Evolutionary conservation across 2,329 filamentous ascomycete species (phyloP).

Genomic region (Aspergillus oerlinghausenensis): DNA sequence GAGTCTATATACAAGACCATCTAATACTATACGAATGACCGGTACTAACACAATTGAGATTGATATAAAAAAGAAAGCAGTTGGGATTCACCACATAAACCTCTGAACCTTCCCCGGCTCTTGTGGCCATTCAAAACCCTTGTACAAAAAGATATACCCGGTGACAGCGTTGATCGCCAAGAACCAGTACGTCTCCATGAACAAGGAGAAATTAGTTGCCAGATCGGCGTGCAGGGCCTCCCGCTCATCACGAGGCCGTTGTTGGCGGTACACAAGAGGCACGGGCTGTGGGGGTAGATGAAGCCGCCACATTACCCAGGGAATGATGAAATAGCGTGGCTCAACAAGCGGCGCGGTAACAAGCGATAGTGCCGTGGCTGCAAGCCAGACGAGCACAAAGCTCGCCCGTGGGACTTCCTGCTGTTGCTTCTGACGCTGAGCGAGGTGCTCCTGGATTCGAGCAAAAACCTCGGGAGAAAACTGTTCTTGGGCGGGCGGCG

Average conservation of each 20-base stretch:
- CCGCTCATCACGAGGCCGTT: constrained; percentile 17
- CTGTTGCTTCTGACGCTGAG: constrained; percentile 26
- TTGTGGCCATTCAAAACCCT: constrained; percentile 23
- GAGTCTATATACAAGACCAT: background rate
- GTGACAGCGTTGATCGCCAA: constrained; percentile 40
- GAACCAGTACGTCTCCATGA: constrained; percentile 56
- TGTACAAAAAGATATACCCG: constrained; percentile 20
- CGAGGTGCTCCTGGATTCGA: constrained; percentile 26
- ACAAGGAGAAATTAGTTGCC: constrained; percentile 25
- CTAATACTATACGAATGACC: background rate
- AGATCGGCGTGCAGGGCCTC: constrained; percentile 24
- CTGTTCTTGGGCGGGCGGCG: constrained; percentile 11
- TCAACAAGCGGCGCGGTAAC: constrained; percentile 89
- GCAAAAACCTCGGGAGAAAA: constrained; percentile 26
- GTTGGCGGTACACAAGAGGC: constrained; percentile 25
- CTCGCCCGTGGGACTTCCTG: constrained; percentile 37
- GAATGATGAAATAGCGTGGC: constrained; percentile 91
- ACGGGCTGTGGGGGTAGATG: constrained; percentile 57
- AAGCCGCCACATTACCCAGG: constrained; percentile 89
- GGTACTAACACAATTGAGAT: background rate
- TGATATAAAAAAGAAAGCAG: constrained; percentile 51
- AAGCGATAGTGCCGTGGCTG: constrained; percentile 71
- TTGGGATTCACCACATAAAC: constrained; percentile 65
- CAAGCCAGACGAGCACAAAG: constrained; percentile 59
- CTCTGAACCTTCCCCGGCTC: constrained; percentile 51